Conservation (phyloP, 257 asterid genomes). For the Fraxinus excelsior region DNA sequence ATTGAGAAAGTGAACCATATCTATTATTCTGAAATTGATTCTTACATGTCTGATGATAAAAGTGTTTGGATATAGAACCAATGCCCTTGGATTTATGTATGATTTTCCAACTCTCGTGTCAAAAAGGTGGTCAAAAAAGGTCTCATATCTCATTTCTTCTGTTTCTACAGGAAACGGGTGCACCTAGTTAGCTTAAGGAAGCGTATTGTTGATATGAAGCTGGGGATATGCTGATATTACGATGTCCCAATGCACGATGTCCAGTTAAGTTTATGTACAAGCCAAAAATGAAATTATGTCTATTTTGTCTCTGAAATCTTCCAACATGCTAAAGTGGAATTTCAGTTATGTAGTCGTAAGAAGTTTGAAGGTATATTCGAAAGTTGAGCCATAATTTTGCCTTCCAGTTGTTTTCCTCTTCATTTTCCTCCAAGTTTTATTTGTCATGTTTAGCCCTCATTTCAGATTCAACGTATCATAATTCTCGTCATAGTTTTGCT, state of each 20-base stretch:
- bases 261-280: neutral
- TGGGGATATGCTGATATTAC: neutral
- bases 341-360: neutral
- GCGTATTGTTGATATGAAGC: neutral
- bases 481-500: no score
- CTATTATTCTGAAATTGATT: neutral
- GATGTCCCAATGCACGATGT: neutral
- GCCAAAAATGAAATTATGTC: constrained; percentile 2
- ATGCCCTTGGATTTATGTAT: neutral
- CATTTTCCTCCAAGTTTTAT: no score
- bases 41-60: neutral
- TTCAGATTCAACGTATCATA: no score
- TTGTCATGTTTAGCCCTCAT: no score
- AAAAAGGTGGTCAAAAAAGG: neutral
- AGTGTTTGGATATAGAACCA: neutral
- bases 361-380: neutral
- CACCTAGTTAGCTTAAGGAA: constrained; percentile 14
- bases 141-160: constrained; percentile 10
- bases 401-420: neutral
- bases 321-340: neutral
- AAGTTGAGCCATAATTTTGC: neutral
- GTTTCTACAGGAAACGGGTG: constrained; percentile 30
- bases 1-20: no score
- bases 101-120: neutral
- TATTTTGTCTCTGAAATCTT: neutral